Conservation (phyloP, 441 rosid genomes). For the Brassica balearica region DNA sequence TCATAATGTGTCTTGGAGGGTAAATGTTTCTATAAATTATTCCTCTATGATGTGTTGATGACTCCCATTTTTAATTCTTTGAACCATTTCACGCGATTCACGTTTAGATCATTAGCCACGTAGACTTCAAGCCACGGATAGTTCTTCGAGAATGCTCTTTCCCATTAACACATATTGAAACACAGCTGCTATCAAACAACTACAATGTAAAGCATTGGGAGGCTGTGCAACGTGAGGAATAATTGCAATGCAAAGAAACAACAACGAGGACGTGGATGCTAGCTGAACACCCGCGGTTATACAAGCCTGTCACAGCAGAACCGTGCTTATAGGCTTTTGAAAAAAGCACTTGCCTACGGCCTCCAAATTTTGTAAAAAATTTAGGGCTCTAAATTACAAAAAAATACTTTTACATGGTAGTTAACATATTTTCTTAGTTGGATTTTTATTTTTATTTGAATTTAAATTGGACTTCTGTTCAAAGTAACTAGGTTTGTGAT, state of each 20-base stretch:
- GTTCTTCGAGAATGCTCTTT: conserved; percentile 48
- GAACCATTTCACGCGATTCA: neutral
- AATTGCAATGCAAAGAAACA: too few species aligned
- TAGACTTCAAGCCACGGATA: conserved; percentile 75
- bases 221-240: conserved; percentile 42
- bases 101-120: conserved; percentile 17
- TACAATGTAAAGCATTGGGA: conserved; percentile 73
- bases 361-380: too few species aligned
- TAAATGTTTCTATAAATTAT: too few species aligned
- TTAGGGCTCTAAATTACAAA: too few species aligned
- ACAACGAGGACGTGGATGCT: conserved; percentile 39
- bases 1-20: too few species aligned
- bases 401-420: too few species aligned
- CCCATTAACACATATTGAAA: conserved; percentile 66
- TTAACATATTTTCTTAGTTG: too few species aligned
- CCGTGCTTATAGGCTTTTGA: neutral
- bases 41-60: neutral
- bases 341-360: too few species aligned
- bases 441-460: too few species aligned
- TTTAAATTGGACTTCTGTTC: too few species aligned
- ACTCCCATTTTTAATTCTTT: neutral
- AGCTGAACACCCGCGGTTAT: neutral
- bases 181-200: conserved; percentile 71
- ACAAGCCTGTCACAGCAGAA: conserved; percentile 25
- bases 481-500: too few species aligned